These are phyloP conservation scores for Typha latifolia DNA, from an alignment of 176 grass and related monocot genomes.

Conservation along the genomic window DNA sequence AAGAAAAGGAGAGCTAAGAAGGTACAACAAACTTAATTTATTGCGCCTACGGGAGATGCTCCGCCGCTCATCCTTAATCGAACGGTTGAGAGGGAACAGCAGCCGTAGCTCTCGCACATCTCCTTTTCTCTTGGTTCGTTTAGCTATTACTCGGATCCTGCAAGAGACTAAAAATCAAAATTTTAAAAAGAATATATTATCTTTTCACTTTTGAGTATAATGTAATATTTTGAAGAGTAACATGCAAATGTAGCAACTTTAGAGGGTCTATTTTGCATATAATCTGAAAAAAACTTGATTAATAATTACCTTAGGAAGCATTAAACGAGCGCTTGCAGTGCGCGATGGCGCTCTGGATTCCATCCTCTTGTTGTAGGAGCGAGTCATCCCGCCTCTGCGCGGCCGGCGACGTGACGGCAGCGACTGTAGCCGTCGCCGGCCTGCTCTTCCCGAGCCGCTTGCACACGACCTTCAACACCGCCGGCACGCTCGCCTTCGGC, in stretches of 20 bases:
- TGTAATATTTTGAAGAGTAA: too few species aligned
- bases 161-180: too few species aligned
- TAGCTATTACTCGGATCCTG: too few species aligned
- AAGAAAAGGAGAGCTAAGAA: too few species aligned
- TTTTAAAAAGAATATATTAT: too few species aligned
- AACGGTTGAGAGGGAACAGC: too few species aligned
- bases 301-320: conserved; percentile 37
- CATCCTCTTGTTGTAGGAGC: conserved; percentile 72
- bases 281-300: not conserved
- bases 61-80: too few species aligned
- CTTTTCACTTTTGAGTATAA: too few species aligned
- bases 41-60: too few species aligned
- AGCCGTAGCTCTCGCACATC: too few species aligned
- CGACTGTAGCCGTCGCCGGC: conserved; percentile 66
- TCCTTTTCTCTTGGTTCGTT: too few species aligned
- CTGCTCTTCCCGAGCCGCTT: conserved; percentile 84
- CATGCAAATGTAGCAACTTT: not conserved
- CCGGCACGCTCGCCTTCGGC: conserved; percentile 49
- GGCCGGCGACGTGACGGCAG: conserved; percentile 11
- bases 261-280: not conserved
- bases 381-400: conserved; percentile 59
- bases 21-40: too few species aligned
- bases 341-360: conserved; percentile 93
- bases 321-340: conserved; percentile 96
- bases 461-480: conserved; percentile 73